phyloP scores from a whole-genome alignment of 306 rosid genomes.

The Acacia crassicarpa region DNA sequence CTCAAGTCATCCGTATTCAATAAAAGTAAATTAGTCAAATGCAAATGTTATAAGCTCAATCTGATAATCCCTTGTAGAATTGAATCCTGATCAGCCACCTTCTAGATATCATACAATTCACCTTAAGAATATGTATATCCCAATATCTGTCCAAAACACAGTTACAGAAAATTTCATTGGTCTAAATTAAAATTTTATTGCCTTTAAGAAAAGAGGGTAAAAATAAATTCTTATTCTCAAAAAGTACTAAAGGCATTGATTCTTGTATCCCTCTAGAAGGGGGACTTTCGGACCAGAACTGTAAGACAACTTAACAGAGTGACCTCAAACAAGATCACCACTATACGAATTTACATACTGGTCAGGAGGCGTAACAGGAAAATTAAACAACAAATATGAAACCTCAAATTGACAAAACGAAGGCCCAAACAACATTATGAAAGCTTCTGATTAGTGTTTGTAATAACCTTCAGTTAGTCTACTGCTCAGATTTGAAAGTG shows the following conservation, averaged over 20 bases:
- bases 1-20: not conserved
- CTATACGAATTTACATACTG: not conserved
- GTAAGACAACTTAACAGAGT: not conserved
- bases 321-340: constrained; percentile 9
- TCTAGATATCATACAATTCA: not conserved
- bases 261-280: not conserved
- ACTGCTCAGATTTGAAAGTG: not conserved
- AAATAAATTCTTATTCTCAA: not conserved
- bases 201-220: not conserved
- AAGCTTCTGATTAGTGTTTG: not conserved
- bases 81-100: not conserved
- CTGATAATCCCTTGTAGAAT: not conserved
- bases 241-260: not conserved
- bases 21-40: not conserved
- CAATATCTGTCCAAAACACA: not conserved
- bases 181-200: not conserved
- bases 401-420: not conserved
- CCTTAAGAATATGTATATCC: not conserved
- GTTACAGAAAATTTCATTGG: not conserved
- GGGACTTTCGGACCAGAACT: not conserved
- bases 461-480: not conserved
- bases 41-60: not conserved
- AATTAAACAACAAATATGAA: not conserved
- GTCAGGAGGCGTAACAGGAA: not conserved
- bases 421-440: not conserved